A percentile compares a stretch with the other conserved stretches of the same genome.
Evolutionary conservation across 1,284 basidiomycete species (phyloP).

Genomic region (Puccinia sorghi): DNA sequence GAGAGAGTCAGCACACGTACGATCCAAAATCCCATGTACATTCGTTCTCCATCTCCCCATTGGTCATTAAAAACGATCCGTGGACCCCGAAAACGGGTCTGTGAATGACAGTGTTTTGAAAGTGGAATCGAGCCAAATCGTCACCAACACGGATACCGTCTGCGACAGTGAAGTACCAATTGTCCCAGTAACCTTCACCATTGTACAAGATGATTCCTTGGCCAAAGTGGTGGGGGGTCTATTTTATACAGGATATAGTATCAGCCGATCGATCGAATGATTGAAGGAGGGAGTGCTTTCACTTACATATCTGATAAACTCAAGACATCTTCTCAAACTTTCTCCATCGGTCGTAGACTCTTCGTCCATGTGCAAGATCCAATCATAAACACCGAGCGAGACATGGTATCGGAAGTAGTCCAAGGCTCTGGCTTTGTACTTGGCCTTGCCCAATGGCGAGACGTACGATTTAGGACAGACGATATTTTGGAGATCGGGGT

Average conservation of each 20-base stretch:
- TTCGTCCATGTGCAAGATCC: conserved; percentile 60
- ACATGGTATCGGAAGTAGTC: conserved; percentile 60
- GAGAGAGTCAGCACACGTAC: neutral
- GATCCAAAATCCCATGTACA: conserved; percentile 59
- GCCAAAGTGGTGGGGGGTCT: conserved; percentile 60
- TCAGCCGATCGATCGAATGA: neutral
- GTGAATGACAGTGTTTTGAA: conserved; percentile 60
- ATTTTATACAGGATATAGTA: neutral
- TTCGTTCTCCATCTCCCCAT: conserved; percentile 61
- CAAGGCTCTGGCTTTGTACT: conserved; percentile 61
- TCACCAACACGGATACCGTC: conserved; percentile 61
- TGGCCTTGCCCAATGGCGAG: conserved; percentile 59
- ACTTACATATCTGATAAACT: conserved; percentile 59
- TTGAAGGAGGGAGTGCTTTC: neutral
- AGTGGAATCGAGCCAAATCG: conserved; percentile 60
- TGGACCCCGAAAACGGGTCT: conserved; percentile 61
- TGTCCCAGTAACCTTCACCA: conserved; percentile 60
- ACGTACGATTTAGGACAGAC: conserved; percentile 60
- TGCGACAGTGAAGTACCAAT: conserved; percentile 61
- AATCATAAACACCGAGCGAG: conserved; percentile 60
- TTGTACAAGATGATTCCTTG: conserved; percentile 61
- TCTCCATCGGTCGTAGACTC: conserved; percentile 60
- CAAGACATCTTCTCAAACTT: conserved; percentile 59
- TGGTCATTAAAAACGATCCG: conserved; percentile 60
- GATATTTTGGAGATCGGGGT: conserved; percentile 60